Conservation (phyloP, 345 rosid species). For the Camelina neglecta region DNA sequence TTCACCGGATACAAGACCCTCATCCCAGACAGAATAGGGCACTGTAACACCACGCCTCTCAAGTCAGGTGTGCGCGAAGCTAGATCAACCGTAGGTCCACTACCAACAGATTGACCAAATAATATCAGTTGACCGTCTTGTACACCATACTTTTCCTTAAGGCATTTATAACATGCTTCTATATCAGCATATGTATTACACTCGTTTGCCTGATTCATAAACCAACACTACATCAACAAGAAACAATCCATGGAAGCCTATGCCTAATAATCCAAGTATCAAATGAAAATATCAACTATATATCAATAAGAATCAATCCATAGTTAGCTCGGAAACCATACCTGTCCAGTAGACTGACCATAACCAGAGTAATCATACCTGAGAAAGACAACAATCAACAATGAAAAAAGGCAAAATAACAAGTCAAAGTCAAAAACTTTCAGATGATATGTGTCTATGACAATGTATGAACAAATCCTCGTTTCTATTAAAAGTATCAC, state of each 20-base stretch:
- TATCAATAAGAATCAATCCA: no score
- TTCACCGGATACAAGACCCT: constrained; percentile 92
- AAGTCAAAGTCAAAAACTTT: no score
- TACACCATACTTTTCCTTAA: constrained; percentile 72
- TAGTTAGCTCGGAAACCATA: constrained; percentile 13
- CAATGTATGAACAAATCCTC: no score
- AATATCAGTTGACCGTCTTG: constrained; percentile 80
- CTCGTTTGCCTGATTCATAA: constrained; percentile 78
- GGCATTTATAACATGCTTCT: constrained; percentile 82
- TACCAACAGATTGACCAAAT: constrained; percentile 95
- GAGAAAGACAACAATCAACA: constrained; percentile 10
- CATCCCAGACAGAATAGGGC: constrained; percentile 92
- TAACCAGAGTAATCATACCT: constrained; percentile 98
- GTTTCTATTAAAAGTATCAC: no score
- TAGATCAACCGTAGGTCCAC: constrained; percentile 91
- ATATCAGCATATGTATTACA: constrained; percentile 86
- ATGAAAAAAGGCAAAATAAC: no score
- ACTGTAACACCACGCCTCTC: constrained; percentile 82
- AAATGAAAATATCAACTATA: no score
- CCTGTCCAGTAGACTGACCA: constrained; percentile 96
- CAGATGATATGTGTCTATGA: no score
- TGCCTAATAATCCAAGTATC: no score
- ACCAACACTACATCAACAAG: constrained; percentile 16
- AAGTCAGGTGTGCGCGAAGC: constrained; percentile 79
- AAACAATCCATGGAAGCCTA: constrained; percentile 20